Evolutionary conservation across 352 stramenopile species (phyloP).

Genomic region (Phytophthora fragariaefolia): DNA sequence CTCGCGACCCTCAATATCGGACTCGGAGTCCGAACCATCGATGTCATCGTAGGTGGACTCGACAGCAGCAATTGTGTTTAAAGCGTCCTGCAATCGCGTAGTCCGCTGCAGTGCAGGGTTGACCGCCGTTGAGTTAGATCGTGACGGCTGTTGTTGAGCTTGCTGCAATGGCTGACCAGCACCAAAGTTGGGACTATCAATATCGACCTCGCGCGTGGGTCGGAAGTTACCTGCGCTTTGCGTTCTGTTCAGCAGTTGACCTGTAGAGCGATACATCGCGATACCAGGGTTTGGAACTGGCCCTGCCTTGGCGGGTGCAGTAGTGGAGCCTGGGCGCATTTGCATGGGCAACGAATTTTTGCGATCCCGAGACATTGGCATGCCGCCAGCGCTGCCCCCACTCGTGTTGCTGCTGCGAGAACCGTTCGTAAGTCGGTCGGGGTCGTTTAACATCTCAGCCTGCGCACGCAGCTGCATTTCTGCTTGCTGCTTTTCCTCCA

Average conservation of each 20-base stretch:
- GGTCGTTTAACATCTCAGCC: constrained; percentile 65
- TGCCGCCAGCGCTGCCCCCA: constrained; percentile 32
- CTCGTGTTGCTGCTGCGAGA: constrained; percentile 44
- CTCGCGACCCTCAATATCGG: constrained; percentile 47
- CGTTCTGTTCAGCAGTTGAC: constrained; percentile 46
- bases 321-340: constrained; percentile 37
- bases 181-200: constrained; percentile 40
- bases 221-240: constrained; percentile 51
- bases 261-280: constrained; percentile 50
- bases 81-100: constrained; percentile 47
- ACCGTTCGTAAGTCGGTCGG: constrained; percentile 48
- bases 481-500: constrained; percentile 87
- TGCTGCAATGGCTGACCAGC: constrained; percentile 13
- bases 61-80: constrained; percentile 56
- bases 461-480: constrained; percentile 78
- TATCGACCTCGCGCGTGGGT: constrained; percentile 48
- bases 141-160: constrained; percentile 24
- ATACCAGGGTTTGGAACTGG: constrained; percentile 29
- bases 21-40: constrained; percentile 51
- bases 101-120: constrained; percentile 37
- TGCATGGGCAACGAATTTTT: constrained; percentile 73
- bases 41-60: constrained; percentile 65
- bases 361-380: constrained; percentile 47
- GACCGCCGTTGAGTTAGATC: constrained; percentile 31
- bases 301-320: constrained; percentile 9